Evolutionary conservation across 1,139 yeast genomes (phyloP), one percentile per base, ranked within the genome.

Genomic region (Debaryomyces psychrophilus): DNA sequence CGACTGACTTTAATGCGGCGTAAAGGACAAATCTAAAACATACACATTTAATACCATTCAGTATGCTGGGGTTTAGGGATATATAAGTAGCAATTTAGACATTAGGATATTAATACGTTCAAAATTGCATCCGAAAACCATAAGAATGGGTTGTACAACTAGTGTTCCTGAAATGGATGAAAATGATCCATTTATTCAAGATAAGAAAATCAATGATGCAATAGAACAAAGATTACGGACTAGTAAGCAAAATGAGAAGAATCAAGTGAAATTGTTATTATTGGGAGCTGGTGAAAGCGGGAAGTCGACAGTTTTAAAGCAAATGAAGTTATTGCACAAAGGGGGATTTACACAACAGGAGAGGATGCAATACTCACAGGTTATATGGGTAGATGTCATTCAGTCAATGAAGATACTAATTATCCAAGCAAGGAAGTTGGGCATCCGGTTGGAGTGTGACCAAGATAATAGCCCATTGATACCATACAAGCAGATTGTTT

Each of bases 201-300:
- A 76, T 46, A 76, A 75, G 52, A 67, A 69, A 43, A 76, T 83
- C 25, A 82, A 85, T 52, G 87, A 83, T 55, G 83, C 80, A 8
- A 85, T 89, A 44, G 95, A 88, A 54, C 85, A 82, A 55, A 73
- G 82, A 36, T 65, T 88, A 50, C 77, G 76, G 52, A 69, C 74
- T 54, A 81, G 79, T 49, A 77, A 77, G 53, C 80, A 77, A 51
- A 69, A 72, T 48, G 82, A 63, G 34, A 66, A 65, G 47, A 63
- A 67, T 31, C 85, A 78, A 55, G 77, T 84, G 45, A 87, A 86
- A 61, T 71, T 92, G 49, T 67, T 92, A 41, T 69, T 90, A 15
- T 68, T 90, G 25, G 99, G 99, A 22, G 92, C 98, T 0, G 99
- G 99, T 6, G 99, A 93, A 66, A 84, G 93, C 46, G 99, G 99